Evolutionary conservation across 2,329 filamentous ascomycete genomes (phyloP).

Genomic region (Alternaria rosae): DNA sequence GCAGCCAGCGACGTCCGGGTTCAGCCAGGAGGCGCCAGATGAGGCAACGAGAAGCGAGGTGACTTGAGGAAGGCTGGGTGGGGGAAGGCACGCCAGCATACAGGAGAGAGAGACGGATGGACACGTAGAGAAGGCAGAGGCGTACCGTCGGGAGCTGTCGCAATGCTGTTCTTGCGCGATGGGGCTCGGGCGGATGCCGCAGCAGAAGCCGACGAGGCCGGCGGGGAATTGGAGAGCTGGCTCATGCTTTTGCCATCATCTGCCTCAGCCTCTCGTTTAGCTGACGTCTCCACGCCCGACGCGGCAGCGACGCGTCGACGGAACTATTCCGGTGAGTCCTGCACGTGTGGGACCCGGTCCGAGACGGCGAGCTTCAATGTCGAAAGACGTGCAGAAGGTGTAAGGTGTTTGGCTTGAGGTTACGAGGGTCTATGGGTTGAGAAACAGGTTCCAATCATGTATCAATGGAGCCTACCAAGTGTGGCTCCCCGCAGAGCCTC

Average conservation of each 20-base stretch:
- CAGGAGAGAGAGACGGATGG: neutral
- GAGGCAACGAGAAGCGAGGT: neutral
- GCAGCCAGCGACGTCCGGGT: constrained; percentile 22
- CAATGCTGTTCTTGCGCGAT: constrained; percentile 45
- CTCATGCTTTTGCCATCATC: constrained; percentile 14
- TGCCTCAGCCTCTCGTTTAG: constrained; percentile 17
- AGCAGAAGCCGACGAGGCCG: constrained; percentile 39
- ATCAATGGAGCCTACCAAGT: neutral
- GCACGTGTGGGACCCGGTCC: neutral
- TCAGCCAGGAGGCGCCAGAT: constrained; percentile 18
- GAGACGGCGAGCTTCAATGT: neutral
- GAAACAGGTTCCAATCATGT: neutral
- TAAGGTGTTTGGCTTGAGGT: neutral
- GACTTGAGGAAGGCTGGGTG: constrained; percentile 5
- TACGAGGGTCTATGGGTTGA: neutral
- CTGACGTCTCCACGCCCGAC: constrained; percentile 8
- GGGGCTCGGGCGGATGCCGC: constrained; percentile 39
- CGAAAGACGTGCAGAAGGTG: neutral
- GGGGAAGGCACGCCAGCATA: constrained; percentile 3
- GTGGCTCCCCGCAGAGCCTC: constrained; percentile 14
- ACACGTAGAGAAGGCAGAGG: neutral
- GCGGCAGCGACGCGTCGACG: constrained; percentile 4
- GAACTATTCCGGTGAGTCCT: constrained; percentile 5
- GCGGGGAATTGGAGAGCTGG: constrained; percentile 14
- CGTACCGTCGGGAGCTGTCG: constrained; percentile 52